phyloP scores from a whole-genome alignment of 176 grass and related monocot genomes.

The Eragrostis nindensis region DNA sequence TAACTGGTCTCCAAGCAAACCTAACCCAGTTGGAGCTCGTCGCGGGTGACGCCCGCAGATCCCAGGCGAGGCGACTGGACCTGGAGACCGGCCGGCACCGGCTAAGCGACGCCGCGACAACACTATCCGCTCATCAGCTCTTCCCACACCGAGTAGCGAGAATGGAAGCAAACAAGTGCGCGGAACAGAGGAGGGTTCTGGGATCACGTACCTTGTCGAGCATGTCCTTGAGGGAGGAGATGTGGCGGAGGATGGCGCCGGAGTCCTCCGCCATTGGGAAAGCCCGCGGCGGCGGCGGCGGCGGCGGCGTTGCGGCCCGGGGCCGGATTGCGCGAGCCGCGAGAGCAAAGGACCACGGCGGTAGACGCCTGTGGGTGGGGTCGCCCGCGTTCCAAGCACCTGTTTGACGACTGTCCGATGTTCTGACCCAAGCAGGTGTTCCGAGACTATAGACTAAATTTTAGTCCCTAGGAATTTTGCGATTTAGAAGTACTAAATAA shows the following conservation, averaged over 20 bases:
- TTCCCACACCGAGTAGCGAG: background rate
- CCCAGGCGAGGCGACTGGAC: background rate
- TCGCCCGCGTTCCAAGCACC: too few species aligned
- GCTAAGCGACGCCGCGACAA: background rate
- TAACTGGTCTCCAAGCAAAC: background rate
- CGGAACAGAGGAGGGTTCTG: background rate
- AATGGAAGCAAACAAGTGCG: background rate
- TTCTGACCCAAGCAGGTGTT: too few species aligned
- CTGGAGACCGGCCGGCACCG: background rate
- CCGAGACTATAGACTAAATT: too few species aligned
- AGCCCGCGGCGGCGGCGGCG: slow-evolving; percentile 14
- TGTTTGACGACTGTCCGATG: too few species aligned
- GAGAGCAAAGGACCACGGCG: too few species aligned
- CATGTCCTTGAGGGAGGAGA: slow-evolving; percentile 95
- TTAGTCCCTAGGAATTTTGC: too few species aligned
- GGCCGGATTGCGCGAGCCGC: background rate
- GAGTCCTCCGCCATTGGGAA: slow-evolving; percentile 69
- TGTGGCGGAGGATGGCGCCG: slow-evolving; percentile 78
- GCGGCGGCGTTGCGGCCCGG: background rate
- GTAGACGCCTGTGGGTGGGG: too few species aligned
- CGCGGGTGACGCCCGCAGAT: background rate
- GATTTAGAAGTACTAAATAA: too few species aligned
- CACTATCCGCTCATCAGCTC: background rate
- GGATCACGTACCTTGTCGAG: slow-evolving; percentile 70
- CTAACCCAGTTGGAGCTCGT: background rate